Percentiles rank a stretch among this genome's conserved stretches.
Conservation (phyloP, 2,329 filamentous ascomycete genomes). For the Colletotrichum truncatum region DNA sequence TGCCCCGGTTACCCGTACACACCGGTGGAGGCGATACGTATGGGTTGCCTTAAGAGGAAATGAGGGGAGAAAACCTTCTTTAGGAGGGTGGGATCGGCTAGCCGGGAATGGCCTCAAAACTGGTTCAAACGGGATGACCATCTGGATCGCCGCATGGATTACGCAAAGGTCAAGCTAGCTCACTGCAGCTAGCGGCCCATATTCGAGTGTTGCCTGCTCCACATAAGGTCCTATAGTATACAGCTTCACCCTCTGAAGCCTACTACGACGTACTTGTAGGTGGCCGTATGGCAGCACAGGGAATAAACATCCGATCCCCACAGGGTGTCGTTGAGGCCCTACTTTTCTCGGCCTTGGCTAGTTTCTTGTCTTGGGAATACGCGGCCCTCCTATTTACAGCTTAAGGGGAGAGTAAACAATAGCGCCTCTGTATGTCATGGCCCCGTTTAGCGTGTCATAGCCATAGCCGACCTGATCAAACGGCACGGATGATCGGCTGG, state of each 20-base stretch:
- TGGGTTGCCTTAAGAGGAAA: conserved; percentile 10
- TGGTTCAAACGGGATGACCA: not conserved
- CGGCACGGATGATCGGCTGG: conserved; percentile 5
- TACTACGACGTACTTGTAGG: too few relatives aligned
- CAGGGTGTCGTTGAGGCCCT: not conserved
- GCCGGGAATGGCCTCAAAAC: conserved; percentile 8
- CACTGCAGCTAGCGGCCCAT: not conserved
- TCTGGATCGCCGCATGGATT: conserved; percentile 24
- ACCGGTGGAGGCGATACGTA: not conserved
- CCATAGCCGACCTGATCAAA: not conserved
- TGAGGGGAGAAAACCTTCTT: conserved; percentile 22
- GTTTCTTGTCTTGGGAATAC: not conserved
- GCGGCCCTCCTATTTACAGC: not conserved
- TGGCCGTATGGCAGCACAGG: not conserved
- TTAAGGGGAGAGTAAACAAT: not conserved
- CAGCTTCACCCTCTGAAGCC: too few relatives aligned
- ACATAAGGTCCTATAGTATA: too few relatives aligned
- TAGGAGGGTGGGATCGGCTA: not conserved
- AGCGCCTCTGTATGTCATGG: not conserved
- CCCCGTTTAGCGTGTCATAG: not conserved
- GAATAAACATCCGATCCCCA: not conserved
- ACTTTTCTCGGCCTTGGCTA: not conserved
- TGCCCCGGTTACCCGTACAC: not conserved
- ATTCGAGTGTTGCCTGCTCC: not conserved
- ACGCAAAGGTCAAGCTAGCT: not conserved